Evolutionary conservation across 805 yeast genomes (phyloP).

Genomic region (Alloascoidea hylecoeti): DNA sequence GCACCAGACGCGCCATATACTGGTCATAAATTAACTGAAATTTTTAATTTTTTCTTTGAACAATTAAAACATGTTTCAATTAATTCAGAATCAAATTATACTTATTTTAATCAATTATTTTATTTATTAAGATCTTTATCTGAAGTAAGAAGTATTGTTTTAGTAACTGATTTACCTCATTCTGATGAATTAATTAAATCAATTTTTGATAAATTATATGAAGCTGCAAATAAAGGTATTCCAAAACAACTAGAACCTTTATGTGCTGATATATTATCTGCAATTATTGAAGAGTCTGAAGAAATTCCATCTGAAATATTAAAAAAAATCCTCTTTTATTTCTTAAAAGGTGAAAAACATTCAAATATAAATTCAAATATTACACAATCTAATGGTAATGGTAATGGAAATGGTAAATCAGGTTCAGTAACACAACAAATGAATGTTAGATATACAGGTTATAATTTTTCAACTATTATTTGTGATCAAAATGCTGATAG

Average conservation of each 20-base stretch:
- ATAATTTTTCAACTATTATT: conserved; percentile 47
- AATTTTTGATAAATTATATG: conserved; percentile 52
- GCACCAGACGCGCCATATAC: conserved; percentile 91
- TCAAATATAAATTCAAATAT: conserved; percentile 13
- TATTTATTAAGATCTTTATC: conserved; percentile 55
- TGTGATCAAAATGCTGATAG: conserved; percentile 62
- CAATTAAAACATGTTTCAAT: too few species aligned
- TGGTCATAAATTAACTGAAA: conserved; percentile 40
- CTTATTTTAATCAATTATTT: conserved; percentile 47
- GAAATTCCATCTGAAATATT: conserved; percentile 45
- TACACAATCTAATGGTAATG: conserved; percentile 3
- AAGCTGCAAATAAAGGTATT: conserved; percentile 28
- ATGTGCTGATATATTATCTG: conserved; percentile 59
- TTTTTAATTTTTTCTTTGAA: conserved; percentile 51
- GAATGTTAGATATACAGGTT: conserved; percentile 27
- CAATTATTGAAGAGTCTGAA: conserved; percentile 59
- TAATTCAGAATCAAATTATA: conserved; percentile 34
- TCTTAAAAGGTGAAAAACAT: conserved; percentile 19
- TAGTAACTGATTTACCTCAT: conserved; percentile 62
- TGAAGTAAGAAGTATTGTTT: conserved; percentile 60
- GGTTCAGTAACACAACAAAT: conserved; percentile 8
- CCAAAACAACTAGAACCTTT: conserved; percentile 42
- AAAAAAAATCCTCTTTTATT: conserved; percentile 50
- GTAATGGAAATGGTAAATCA: conserved; percentile 6
- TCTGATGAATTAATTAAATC: conserved; percentile 36